These are phyloP conservation scores for Trypanosoma melophagium DNA, from an alignment of 208 protist species.

Conservation along the genomic window DNA sequence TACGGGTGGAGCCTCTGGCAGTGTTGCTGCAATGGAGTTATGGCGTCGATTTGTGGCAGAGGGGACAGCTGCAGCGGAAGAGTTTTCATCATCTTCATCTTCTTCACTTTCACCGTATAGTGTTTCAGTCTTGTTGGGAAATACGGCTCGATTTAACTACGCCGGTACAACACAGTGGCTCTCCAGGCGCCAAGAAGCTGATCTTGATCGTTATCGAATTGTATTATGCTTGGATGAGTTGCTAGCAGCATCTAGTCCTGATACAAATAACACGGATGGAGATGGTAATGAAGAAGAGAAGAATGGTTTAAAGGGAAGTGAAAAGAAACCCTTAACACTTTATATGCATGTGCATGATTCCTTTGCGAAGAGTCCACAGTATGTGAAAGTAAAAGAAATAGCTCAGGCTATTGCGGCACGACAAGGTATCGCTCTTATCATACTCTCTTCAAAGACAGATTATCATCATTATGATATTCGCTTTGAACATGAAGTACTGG, in stretches of 20 bases:
- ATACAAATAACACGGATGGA: constrained; percentile 1
- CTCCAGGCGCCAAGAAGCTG: constrained; percentile 35
- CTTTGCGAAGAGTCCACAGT: constrained; percentile 52
- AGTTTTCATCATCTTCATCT: background rate
- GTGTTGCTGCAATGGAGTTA: constrained; percentile 69
- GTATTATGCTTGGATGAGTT: constrained; percentile 81
- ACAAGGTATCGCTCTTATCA: constrained; percentile 48
- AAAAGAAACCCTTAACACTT: constrained; percentile 20
- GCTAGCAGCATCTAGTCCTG: constrained; percentile 18
- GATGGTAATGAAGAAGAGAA: constrained; percentile 17
- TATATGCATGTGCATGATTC: constrained; percentile 81
- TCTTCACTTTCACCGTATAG: constrained; percentile 29
- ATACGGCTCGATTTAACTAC: constrained; percentile 78
- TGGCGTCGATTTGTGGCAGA: constrained; percentile 55
- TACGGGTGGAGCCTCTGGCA: constrained; percentile 49
- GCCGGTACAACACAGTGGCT: constrained; percentile 60
- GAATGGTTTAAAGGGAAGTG: background rate
- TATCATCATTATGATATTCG: constrained; percentile 81
- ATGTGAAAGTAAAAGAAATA: constrained; percentile 43
- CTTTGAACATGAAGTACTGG: constrained; percentile 88
- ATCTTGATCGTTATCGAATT: constrained; percentile 48
- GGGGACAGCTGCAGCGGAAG: constrained; percentile 15
- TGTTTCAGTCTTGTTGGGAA: constrained; percentile 61
- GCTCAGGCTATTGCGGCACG: constrained; percentile 41
- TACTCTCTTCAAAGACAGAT: constrained; percentile 65